Base-by-base conservation (phyloP, 768 basidiomycete species). In the Rhodotorula babjevae region DNA sequence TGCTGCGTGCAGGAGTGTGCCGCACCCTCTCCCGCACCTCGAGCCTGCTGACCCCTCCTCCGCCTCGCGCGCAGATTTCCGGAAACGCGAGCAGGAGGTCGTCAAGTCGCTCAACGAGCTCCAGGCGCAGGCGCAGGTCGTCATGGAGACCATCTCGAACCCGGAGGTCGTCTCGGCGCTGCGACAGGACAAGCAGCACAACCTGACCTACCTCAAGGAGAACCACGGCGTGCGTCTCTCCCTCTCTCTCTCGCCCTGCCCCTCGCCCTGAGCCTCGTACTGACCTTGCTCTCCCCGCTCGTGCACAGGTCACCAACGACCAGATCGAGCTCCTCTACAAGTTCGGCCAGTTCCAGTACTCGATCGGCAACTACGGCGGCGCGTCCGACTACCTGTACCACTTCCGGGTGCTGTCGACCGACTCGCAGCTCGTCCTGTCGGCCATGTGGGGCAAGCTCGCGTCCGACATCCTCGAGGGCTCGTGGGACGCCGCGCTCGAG, bases 391-490 rank as follows among this genome's bases (percentile, higher is more conserved):
- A 96, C 83, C 85, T 99, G 67, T 97, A 98, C 85, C 95, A 98
- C 80, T 99, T 98, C 86, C 92, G 94, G 67, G 90, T 98, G 33
- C 88, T 99, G 72, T 95, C 94, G 61, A 96, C 93, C 68, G 92
- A 95, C 80, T 85, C 86, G 68, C 90, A 94, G 63, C 90, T 95
- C 80, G 93, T 91, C 82, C 90, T 92, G 50, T 98, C 96, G 10
- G 92, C 95, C 6, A 92, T 94, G 83, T 99, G 95, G 96, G 96
- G 96, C 19, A 98, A 97, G 82, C 90, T 98, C 75, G 92, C 93
- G 50, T 93, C 90, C 44, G 93, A 98, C 81, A 95, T 97, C 80
- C 88, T 99, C 63, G 89, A 89, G 7, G 96, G 95, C 57, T 88
- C 90, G 77, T 97, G 93, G 93, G 92, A 94, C 69, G 86, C 88